phyloP scores from a whole-genome alignment of 495 filamentous ascomycete species.

The Xylaria acuta region DNA sequence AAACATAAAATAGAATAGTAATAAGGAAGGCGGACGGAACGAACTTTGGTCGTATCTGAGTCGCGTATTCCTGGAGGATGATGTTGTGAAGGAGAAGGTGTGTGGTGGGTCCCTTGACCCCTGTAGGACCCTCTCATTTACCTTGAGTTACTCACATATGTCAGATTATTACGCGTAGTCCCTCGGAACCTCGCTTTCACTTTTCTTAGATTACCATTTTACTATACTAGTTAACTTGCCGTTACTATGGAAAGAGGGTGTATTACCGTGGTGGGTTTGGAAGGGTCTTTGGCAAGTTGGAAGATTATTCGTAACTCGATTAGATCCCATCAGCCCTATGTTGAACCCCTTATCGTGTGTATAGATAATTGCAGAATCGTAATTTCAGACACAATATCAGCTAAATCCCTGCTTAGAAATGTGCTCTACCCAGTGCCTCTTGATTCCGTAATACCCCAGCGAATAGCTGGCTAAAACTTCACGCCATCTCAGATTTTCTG shows the following conservation, averaged over 20 bases:
- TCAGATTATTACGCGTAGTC: background rate
- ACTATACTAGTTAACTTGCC: background rate
- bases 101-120: background rate
- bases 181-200: conserved; percentile 19
- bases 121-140: conserved; percentile 13
- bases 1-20: conserved; percentile 4
- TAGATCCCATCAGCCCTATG: background rate
- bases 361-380: no score
- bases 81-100: background rate
- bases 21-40: background rate
- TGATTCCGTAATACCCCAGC: background rate
- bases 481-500: conserved; percentile 55
- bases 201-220: background rate
- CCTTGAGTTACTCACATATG: background rate
- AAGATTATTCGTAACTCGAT: conserved; percentile 6
- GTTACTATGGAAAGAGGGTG: background rate
- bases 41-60: background rate
- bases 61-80: conserved; percentile 8
- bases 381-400: no score
- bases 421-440: no score
- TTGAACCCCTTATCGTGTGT: background rate
- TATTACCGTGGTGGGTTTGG: background rate
- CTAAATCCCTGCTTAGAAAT: no score
- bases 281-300: conserved; percentile 8
- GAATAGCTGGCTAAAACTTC: conserved; percentile 11